These are phyloP conservation scores for Physcomitrium patens DNA, from an alignment of 225 moss, liverwort and hornwort genomes.

Conservation along the genomic window DNA sequence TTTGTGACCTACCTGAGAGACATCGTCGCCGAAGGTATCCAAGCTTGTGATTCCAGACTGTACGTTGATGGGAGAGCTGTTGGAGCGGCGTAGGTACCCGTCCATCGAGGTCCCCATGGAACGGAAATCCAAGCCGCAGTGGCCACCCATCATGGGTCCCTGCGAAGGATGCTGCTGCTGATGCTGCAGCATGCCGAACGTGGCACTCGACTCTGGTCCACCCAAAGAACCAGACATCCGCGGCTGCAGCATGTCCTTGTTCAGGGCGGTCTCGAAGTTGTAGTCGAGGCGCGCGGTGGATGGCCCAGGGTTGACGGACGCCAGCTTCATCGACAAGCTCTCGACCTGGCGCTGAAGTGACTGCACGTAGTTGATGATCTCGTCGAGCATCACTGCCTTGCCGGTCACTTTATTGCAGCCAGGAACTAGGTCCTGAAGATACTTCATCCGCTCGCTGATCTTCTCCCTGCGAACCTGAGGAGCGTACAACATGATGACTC, in stretches of 20 bases:
- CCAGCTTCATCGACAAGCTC: slow-evolving; percentile 63
- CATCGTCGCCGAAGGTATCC: slow-evolving; percentile 38
- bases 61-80: slow-evolving; percentile 43
- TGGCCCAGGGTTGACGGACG: slow-evolving; percentile 52
- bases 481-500: background rate
- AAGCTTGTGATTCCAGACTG: slow-evolving; percentile 37
- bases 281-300: slow-evolving; percentile 43
- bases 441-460: slow-evolving; percentile 72
- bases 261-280: slow-evolving; percentile 39
- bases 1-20: slow-evolving; percentile 37
- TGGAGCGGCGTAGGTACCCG: slow-evolving; percentile 45
- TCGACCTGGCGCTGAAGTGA: slow-evolving; percentile 61
- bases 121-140: slow-evolving; percentile 50
- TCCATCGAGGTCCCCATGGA: slow-evolving; percentile 49
- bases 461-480: slow-evolving; percentile 65
- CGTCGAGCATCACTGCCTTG: slow-evolving; percentile 66
- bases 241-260: slow-evolving; percentile 46
- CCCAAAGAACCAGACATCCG: slow-evolving; percentile 33
- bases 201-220: slow-evolving; percentile 36
- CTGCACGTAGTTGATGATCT: slow-evolving; percentile 64
- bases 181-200: slow-evolving; percentile 43
- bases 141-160: slow-evolving; percentile 25
- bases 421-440: slow-evolving; percentile 61
- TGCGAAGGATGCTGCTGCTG: slow-evolving; percentile 41
- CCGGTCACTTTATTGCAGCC: slow-evolving; percentile 67